Evolutionary conservation across 192 early-diverging fungal genomes (phyloP), one percentile per base, ranked within the genome.

Genomic region (Coemansia furcata): DNA sequence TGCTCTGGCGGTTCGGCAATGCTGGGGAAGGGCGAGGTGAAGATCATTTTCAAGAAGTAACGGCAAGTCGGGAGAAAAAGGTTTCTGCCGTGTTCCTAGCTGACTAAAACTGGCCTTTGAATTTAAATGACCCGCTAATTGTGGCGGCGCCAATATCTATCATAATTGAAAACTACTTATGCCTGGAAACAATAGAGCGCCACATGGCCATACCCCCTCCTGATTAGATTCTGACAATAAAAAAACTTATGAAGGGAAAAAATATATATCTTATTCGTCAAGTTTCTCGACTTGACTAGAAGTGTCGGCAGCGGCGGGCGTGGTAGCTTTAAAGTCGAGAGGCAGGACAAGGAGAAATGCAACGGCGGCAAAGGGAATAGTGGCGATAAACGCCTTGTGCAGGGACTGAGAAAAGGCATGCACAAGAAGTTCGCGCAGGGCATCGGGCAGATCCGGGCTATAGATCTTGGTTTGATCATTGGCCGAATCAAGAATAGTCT

Each of bases 331-430:
- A 5, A 30, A 54, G 26, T 54, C 50, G 10, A 54, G 29, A 11
- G 79, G 81, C 47, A 90, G 32, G 8, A 72, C 70, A 32, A 85
- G 46, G 21, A 88, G 32, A 32, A 87, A 85, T 1, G 83, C 66
- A 7, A 77, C 43, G 6, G 74, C 84, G 0, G 82, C 80, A 60
- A 90, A 74, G 0, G 86, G 84, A 6, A 84, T 79, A 5, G 83
- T 75, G 30, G 80, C 82, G 55, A 83, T 82, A 76, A 84, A 88
- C 17, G 85, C 78, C 33, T 63, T 78, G 49, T 83, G 78, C 68
- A 90, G 74, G 1, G 83, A 77, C 42, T 62, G 21, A 4, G 86
- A 87, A 66, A 87, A 90, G 3, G 80, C 77, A 15, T 77, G 67
- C 6, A 82, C 58, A 5, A 82, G 50, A 65, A 63, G 50, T 0